Evolutionary conservation across 768 basidiomycete species (phyloP).

Genomic region (Rubroboletus satanas): DNA sequence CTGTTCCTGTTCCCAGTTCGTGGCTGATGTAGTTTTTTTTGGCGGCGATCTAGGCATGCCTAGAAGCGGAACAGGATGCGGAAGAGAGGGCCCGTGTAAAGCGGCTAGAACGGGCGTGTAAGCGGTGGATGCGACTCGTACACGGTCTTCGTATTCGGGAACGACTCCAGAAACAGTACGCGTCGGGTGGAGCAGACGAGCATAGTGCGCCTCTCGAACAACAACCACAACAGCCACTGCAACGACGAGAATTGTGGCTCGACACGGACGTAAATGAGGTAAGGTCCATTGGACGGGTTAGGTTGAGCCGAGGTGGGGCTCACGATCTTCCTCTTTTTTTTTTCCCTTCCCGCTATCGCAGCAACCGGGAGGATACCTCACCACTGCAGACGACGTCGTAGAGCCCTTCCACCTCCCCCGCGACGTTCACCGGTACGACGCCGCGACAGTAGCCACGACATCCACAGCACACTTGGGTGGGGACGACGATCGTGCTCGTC

Average conservation of each 20-base stretch:
- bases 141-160: constrained; percentile 85
- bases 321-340: constrained; percentile 4
- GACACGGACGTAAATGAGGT: constrained; percentile 25
- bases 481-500: neutral
- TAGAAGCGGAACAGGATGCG: constrained; percentile 73
- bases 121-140: constrained; percentile 84
- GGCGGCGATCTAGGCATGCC: constrained; percentile 62
- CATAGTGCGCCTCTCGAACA: neutral
- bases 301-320: constrained; percentile 6
- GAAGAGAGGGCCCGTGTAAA: constrained; percentile 74
- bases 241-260: constrained; percentile 15
- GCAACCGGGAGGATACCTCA: constrained; percentile 57
- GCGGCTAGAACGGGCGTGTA: constrained; percentile 73
- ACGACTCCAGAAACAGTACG: constrained; percentile 79
- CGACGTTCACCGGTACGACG: constrained; percentile 31
- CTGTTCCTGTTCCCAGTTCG: neutral
- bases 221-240: constrained; percentile 5
- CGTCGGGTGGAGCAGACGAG: constrained; percentile 11
- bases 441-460: constrained; percentile 4
- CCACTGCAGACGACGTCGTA: constrained; percentile 69
- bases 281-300: constrained; percentile 1
- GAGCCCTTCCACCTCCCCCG: constrained; percentile 69
- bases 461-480: neutral
- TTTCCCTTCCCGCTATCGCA: neutral
- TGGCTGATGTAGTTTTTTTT: constrained; percentile 9